Conservation (phyloP, 2,329 filamentous ascomycete species). For the Chaetomium strumarium region DNA sequence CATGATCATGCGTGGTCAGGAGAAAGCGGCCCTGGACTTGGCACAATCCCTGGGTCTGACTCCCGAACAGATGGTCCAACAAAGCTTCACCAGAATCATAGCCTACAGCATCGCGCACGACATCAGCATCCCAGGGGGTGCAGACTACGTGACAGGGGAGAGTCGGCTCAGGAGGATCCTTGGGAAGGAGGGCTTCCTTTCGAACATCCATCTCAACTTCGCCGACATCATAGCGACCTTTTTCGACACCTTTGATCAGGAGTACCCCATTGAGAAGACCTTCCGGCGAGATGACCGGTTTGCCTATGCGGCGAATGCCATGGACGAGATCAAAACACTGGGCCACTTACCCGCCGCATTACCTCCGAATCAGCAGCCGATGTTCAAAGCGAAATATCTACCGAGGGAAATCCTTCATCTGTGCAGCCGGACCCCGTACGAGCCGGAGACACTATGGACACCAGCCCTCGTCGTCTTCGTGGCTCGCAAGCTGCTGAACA, state of each 20-base stretch:
- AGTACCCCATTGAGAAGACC: conserved; percentile 64
- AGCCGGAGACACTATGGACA: conserved; percentile 65
- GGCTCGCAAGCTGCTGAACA: conserved; percentile 71
- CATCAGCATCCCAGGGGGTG: conserved; percentile 42
- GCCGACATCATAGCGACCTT: conserved; percentile 71
- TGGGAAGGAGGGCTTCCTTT: conserved; percentile 58
- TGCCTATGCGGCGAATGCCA: conserved; percentile 53
- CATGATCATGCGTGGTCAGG: conserved; percentile 73
- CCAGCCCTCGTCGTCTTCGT: conserved; percentile 68
- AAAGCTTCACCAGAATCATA: conserved; percentile 69
- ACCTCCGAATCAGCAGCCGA: conserved; percentile 77
- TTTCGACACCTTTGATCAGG: conserved; percentile 71
- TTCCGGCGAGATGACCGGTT: conserved; percentile 56
- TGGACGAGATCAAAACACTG: conserved; percentile 63
- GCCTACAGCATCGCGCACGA: conserved; percentile 82
- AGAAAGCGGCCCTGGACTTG: conserved; percentile 56
- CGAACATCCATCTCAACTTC: conserved; percentile 63
- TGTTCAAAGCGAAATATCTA: conserved; percentile 74
- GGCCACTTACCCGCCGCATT: conserved; percentile 60
- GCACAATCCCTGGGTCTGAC: conserved; percentile 50
- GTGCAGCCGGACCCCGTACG: conserved; percentile 64
- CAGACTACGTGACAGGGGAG: conserved; percentile 52
- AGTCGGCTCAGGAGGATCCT: conserved; percentile 62
- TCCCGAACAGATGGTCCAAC: conserved; percentile 53
- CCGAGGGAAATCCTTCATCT: conserved; percentile 69